Evolutionary conservation across 2,329 filamentous ascomycete species (phyloP), one percentile per base, ranked within the genome.

Genomic region (Clonostachys rhizophaga): DNA sequence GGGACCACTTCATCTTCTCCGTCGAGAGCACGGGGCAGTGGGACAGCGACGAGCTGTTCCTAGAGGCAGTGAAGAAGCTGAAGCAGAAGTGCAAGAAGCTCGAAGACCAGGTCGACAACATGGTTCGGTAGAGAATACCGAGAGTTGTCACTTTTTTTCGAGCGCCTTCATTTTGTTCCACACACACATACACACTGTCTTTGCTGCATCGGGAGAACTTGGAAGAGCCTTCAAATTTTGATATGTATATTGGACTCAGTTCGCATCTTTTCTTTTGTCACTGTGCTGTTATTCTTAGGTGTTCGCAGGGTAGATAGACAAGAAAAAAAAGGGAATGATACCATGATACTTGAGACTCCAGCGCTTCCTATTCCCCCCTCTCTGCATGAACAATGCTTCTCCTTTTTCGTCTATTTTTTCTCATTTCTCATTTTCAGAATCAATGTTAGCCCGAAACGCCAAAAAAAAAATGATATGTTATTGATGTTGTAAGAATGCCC

Each of bases 1-100:
- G 91, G 54, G 94, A 99, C 66, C 95, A 99, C 71, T 99, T 99
- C 67, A 97, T 99, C 68, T 99, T 94, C 76, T 87, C 84, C 47
- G 79, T 99, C 35, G 94, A 99, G 75, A 96, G 91, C 73, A 86
- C 90, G 1, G 95, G 94, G 6, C 94, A 99, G 71, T 95, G 90
- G 75, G 86, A 94, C 49, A 96, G 91, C 62, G 92, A 97, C 59
- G 85, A 91, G 68, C 76, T 99, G 54, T 97, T 99, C 74, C 69
- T 99, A 48, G 91, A 97, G 70, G 84, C 89, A 30, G 79, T 99
- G 44, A 87, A 86, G 70, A 75, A 90, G 56, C 71, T 99, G 52
- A 96, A 91, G 74, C 75, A 81, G 58, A 97, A 97, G 75, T 94
- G 89, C 55, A 72, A 83, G 62, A 77, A 78, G 57, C 75, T 92